Percentiles rank a stretch among this genome's conserved stretches.
These are phyloP conservation scores for Pythium biforme DNA, from an alignment of 352 stramenopile genomes.

Conservation along the genomic window DNA sequence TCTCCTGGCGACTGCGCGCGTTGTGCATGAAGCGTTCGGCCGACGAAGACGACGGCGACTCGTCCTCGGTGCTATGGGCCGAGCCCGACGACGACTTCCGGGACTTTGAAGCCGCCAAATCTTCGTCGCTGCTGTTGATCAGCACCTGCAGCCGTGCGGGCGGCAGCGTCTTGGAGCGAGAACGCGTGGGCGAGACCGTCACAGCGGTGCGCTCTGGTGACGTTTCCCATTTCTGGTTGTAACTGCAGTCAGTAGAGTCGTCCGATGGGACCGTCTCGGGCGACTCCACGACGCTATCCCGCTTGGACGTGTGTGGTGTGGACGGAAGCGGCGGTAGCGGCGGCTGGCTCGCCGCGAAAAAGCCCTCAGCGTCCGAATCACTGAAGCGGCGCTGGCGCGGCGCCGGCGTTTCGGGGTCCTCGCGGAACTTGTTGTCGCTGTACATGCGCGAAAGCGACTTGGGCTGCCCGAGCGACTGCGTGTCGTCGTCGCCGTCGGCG, in stretches of 20 bases:
- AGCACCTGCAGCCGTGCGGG: slow-evolving; percentile 11
- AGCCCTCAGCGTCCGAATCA: slow-evolving; percentile 74
- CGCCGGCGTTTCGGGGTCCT: not conserved
- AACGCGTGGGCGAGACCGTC: slow-evolving; percentile 11
- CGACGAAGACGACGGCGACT: slow-evolving; percentile 41
- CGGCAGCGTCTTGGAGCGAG: slow-evolving; percentile 25
- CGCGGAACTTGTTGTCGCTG: slow-evolving; percentile 46
- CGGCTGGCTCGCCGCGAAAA: slow-evolving; percentile 43
- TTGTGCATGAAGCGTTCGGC: slow-evolving; percentile 37
- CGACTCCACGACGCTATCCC: not conserved
- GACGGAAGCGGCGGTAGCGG: not conserved
- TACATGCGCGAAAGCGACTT: slow-evolving; percentile 71
- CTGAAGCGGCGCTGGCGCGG: slow-evolving; percentile 70
- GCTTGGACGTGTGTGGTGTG: not conserved
- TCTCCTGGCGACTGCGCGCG: slow-evolving; percentile 43
- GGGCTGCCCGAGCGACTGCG: slow-evolving; percentile 46
- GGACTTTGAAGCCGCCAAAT: slow-evolving; percentile 21
- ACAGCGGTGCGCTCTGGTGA: not conserved
- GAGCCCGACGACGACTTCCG: slow-evolving; percentile 58
- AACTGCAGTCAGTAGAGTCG: not conserved
- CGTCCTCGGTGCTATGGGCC: slow-evolving; percentile 43
- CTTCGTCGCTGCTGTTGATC: not conserved
- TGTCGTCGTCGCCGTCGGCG: slow-evolving; percentile 56
- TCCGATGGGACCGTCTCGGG: not conserved
- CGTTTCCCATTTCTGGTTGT: slow-evolving; percentile 7